Evolutionary conservation across 805 yeast species (phyloP).

Genomic region (Wickerhamomyces mucosus): DNA sequence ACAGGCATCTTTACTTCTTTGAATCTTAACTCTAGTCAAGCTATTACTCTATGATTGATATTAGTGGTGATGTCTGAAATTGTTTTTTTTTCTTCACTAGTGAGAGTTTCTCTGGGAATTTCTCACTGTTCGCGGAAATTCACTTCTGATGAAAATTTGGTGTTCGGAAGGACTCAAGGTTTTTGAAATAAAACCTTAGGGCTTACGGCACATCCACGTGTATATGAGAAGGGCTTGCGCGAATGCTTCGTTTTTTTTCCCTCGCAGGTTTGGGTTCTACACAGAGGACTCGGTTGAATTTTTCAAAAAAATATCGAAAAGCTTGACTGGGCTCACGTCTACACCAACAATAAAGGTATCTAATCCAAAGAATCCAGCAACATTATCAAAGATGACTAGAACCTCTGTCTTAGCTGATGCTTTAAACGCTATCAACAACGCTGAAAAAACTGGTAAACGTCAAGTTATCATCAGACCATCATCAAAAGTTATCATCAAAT

Average conservation of each 20-base stretch:
- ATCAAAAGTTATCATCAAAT: conserved; percentile 95
- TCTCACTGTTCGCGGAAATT: not conserved
- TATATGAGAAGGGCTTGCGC: conserved; percentile 2
- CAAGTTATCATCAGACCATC: conserved; percentile 98
- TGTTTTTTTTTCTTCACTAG: conserved; percentile 12
- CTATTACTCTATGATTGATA: not conserved
- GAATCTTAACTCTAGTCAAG: conserved; percentile 11
- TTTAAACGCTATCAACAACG: conserved; percentile 95
- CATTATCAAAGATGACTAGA: conserved; percentile 68
- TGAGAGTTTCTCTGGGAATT: not conserved
- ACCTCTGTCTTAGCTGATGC: conserved; percentile 98
- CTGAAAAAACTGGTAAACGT: conserved; percentile 98
- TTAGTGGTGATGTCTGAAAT: conserved; percentile 22
- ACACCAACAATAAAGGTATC: not conserved
- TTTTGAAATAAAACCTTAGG: conserved; percentile 1
- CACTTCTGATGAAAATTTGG: too few species aligned
- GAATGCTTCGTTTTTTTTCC: too few species aligned
- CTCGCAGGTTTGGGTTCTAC: too few species aligned
- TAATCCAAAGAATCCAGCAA: not conserved
- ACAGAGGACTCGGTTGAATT: too few species aligned
- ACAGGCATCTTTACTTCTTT: conserved; percentile 31
- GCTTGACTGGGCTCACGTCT: too few species aligned
- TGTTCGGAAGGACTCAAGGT: conserved; percentile 3
- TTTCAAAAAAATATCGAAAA: conserved; percentile 9
- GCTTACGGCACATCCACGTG: conserved; percentile 7